These are phyloP conservation scores for Cyberlindnera meyerae DNA, from an alignment of 805 yeast species.

Conservation along the genomic window DNA sequence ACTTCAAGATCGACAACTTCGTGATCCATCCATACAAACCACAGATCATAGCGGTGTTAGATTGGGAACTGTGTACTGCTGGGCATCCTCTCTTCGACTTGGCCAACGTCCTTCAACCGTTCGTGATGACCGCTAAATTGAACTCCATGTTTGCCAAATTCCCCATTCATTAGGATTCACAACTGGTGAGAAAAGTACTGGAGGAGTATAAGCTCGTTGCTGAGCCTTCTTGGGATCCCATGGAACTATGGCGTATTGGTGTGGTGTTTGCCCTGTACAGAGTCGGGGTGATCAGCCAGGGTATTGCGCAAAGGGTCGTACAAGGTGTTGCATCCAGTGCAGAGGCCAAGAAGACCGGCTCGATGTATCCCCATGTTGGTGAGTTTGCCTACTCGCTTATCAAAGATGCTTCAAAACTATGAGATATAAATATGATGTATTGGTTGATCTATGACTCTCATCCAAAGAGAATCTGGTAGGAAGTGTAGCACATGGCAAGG, in stretches of 20 bases:
- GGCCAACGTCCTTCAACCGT: slow-evolving; percentile 54
- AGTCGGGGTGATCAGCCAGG: slow-evolving; percentile 54
- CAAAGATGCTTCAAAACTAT: slow-evolving; percentile 2
- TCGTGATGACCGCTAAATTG: slow-evolving; percentile 37
- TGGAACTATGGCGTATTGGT: slow-evolving; percentile 43
- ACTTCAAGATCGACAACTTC: slow-evolving; percentile 60
- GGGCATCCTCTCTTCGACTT: slow-evolving; percentile 64
- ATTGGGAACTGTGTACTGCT: slow-evolving; percentile 62
- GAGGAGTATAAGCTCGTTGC: slow-evolving; percentile 14
- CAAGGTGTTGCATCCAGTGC: slow-evolving; percentile 52
- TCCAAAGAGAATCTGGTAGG: slow-evolving; percentile 46
- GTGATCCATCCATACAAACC: slow-evolving; percentile 51
- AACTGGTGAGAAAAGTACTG: slow-evolving; percentile 17
- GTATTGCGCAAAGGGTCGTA: slow-evolving; percentile 51
- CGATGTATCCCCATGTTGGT: slow-evolving; percentile 28
- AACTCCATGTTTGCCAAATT: slow-evolving; percentile 29
- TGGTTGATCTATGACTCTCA: not conserved
- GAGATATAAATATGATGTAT: not conserved
- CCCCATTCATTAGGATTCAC: slow-evolving; percentile 12
- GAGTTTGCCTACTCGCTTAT: slow-evolving; percentile 22
- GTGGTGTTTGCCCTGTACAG: slow-evolving; percentile 52
- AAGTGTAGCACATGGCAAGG: slow-evolving; percentile 60
- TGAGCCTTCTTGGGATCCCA: slow-evolving; percentile 25
- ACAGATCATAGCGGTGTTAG: slow-evolving; percentile 49
- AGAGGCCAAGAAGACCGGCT: slow-evolving; percentile 39